Evolutionary conservation across 2,329 filamentous ascomycete genomes (phyloP), one percentile per base, ranked within the genome.

Genomic region (Mycogone perniciosa): DNA sequence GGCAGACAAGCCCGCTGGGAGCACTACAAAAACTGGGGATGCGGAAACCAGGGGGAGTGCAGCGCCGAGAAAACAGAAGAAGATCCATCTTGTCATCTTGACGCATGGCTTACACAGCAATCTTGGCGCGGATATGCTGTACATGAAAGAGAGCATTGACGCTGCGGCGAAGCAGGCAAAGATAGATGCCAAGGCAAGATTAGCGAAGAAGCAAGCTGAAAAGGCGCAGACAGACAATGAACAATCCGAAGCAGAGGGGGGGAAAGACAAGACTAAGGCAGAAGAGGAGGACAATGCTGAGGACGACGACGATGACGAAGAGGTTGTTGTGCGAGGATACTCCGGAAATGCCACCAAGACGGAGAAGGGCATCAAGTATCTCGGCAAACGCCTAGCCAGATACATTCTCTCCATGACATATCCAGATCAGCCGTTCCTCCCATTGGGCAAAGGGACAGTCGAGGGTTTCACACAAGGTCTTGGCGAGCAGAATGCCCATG

Each of bases 21-120:
- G 63, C 44, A 53, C 62, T 27, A 61, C 62, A 13, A 60, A 70
- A 46, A 68, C 66, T 9, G 67, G 61, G 9, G 60, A 65, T 34
- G 50, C 60, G 53, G 64, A 61, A 53, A 61, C 59, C 41, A 45
- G 60, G 27, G 52, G 62, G 47, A 59, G 60, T 47, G 53, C 55
- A 27, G 31, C 34, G 7, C 34, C 27, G 11, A 76, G 71, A 56
- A 86, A 84, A 64, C 78, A 79, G 58, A 89, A 89, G 69, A 92
- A 86, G 57, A 76, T 99, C 2, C 93, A 99, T 65, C 74, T 99
- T 39, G 93, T 99, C 27, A 77, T 99, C 33, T 71, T 99, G 45
- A 97, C 93, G 0, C 93, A 99, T 71, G 93, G 93, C 0, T 69
- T 99, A 56, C 93, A 99, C 67, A 96, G 92, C 69, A 99, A 99